Conservation (phyloP, 768 basidiomycete species). For the Termitomyces heimii region DNA sequence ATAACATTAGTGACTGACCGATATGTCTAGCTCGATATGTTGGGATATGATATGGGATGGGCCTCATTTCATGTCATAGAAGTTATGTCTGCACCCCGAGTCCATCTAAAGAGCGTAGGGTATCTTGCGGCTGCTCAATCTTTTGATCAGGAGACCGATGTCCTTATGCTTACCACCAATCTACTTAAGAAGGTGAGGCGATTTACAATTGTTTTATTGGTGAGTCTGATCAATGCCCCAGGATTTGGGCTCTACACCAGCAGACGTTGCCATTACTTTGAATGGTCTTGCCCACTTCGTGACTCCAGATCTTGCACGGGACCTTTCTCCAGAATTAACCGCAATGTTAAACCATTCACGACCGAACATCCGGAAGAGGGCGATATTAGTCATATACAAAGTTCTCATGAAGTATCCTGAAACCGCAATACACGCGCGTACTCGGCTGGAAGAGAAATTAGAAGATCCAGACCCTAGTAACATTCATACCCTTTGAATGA, state of each 20-base stretch:
- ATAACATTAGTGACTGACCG: slow-evolving; percentile 5
- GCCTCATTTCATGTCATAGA: slow-evolving; percentile 97
- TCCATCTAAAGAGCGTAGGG: slow-evolving; percentile 92
- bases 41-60: slow-evolving; percentile 92
- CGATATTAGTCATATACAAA: slow-evolving; percentile 79
- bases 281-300: slow-evolving; percentile 83
- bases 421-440: slow-evolving; percentile 56
- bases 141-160: slow-evolving; percentile 91
- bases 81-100: slow-evolving; percentile 91
- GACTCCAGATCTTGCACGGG: slow-evolving; percentile 85
- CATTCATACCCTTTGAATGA: slow-evolving; percentile 8
- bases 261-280: slow-evolving; percentile 70
- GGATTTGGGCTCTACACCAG: slow-evolving; percentile 76
- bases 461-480: slow-evolving; percentile 73
- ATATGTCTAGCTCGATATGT: slow-evolving; percentile 83
- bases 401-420: slow-evolving; percentile 81
- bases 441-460: slow-evolving; percentile 71
- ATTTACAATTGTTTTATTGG: slow-evolving; percentile 7
- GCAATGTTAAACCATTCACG: slow-evolving; percentile 88
- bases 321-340: slow-evolving; percentile 80
- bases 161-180: slow-evolving; percentile 96
- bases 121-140: slow-evolving; percentile 92
- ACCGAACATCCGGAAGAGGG: slow-evolving; percentile 84
- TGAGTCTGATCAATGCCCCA: slow-evolving; percentile 26
- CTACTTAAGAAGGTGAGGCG: slow-evolving; percentile 80